phyloP scores from a whole-genome alignment of 805 yeast species.

The Wickerhamia fluorescens region DNA sequence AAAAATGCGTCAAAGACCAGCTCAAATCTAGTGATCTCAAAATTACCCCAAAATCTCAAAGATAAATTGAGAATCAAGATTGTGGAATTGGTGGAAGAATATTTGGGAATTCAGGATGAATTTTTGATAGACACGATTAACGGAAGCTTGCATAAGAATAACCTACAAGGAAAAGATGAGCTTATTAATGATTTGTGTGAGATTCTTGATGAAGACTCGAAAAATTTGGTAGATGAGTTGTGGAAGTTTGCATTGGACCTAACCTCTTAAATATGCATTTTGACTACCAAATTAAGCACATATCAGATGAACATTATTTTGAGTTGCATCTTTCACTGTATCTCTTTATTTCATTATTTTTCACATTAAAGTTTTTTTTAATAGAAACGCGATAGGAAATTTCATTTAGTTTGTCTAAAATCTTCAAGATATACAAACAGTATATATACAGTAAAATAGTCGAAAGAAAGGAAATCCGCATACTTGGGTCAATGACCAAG shows the following conservation, averaged over 20 bases:
- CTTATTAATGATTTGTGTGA: constrained; percentile 43
- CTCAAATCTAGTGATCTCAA: constrained; percentile 5
- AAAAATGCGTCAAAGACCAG: not conserved
- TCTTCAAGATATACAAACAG: too few relatives aligned
- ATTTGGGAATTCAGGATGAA: constrained; percentile 47
- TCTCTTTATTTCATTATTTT: too few relatives aligned
- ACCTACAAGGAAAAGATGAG: constrained; percentile 23
- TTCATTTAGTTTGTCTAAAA: too few relatives aligned
- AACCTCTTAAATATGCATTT: too few relatives aligned
- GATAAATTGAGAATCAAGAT: constrained; percentile 27
- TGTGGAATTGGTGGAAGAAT: constrained; percentile 41
- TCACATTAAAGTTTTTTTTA: too few relatives aligned
- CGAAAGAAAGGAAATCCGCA: too few relatives aligned
- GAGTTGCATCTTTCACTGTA: too few relatives aligned
- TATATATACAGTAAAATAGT: too few relatives aligned
- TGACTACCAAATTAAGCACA: too few relatives aligned
- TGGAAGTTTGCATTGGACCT: constrained; percentile 17
- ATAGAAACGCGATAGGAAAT: too few relatives aligned
- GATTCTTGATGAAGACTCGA: constrained; percentile 44
- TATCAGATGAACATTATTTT: too few relatives aligned
- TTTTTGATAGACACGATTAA: constrained; percentile 39
- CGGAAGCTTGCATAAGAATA: constrained; percentile 25
- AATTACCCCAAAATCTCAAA: constrained; percentile 9
- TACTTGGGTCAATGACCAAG: too few relatives aligned
- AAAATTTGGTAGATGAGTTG: constrained; percentile 33